Evolutionary conservation across 306 rosid species (phyloP), one percentile per base, ranked within the genome.

Genomic region (Cucurbita pepo): DNA sequence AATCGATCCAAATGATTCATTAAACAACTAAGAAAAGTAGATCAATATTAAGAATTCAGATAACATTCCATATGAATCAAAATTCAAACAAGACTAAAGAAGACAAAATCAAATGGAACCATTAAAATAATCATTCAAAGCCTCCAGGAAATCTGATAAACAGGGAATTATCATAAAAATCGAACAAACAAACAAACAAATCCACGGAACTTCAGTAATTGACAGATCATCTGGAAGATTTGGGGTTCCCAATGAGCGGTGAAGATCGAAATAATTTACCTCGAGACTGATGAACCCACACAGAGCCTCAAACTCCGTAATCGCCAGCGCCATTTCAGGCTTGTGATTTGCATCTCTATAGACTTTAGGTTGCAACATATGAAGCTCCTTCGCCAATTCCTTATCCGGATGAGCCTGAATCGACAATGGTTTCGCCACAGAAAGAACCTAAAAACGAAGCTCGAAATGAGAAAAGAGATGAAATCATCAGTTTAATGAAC

Each of bases 351-450:
- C 95, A 80, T 94, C 99, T 79, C 89, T 94, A 66, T 94, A 94
- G 47, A 84, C 10, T 77, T 78, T 76, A 34, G 99, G 99, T 8
- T 56, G 87, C 72, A 83, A 56, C 78, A 89, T 91, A 75, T 94
- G 97, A 86, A 94, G 77, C 34, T 63, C 56, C 85, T 85, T 86
- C 6, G 99, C 99, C 84, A 89, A 76, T 10, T 91, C 92, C 88
- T 89, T 94, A 71, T 94, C 95, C 0, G 99, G 99, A 75, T 94
- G 99, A 51, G 99, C 99, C 83, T 94, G 99, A 25, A 94, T 94
- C 10, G 99, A 94, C 84, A 91, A 85, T 44, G 95, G 92, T 69
- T 94, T 94, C 14, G 78, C 85, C 77, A 94, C 96, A 36, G 99
- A 94, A 10, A 94, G 88, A 53, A 94, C 95, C 99, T 94, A 61